Base-by-base conservation (phyloP, 2,329 filamentous ascomycete species). In the Pyricularia grisea region DNA sequence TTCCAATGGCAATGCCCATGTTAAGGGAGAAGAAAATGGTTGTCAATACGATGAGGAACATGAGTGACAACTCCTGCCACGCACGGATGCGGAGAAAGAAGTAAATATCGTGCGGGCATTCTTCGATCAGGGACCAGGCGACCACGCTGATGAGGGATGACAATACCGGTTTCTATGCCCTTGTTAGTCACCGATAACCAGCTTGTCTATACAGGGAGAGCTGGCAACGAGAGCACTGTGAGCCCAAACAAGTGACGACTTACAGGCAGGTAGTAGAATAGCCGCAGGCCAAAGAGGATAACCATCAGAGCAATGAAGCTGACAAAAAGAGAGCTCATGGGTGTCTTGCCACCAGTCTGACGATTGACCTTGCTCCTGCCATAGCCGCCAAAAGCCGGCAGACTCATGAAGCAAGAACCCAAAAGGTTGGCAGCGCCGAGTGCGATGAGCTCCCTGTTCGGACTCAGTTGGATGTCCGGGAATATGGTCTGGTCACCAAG, bases 1-100 rank as follows among this genome's bases (percentile, higher is more conserved):
- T 93, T 50, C 95, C 95, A 58, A 97, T 90, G 5, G 94, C 94
- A 79, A 99, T 98, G 66, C 95, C 95, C 25, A 97, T 84, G 66
- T 94, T 92, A 10, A 99, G 85, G 1, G 94, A 97, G 84, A 96
- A 98, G 80, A 98, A 94, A 71, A 98, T 92, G 33, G 95, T 99
- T 23, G 94, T 88, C 31, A 93, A 79, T 77, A 98, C 95, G 76
- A 99, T 98, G 71, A 95, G 85, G 25, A 88, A 80, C 94, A 99
- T 98, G 55, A 98, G 87, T 1, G 85, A 84, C 1, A 99, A 84
- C 75, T 98, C 95, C 0, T 88, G 90, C 88, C 91, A 97, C 69
- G 94, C 94, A 33, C 88, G 87, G 71, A 99, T 94, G 67, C 85
- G 87, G 70, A 92, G 80, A 82, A 98, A 99, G 83, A 98, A 99